Base-by-base conservation (phyloP, 352 stramenopile species). In the Phytophthora podocarpi region DNA sequence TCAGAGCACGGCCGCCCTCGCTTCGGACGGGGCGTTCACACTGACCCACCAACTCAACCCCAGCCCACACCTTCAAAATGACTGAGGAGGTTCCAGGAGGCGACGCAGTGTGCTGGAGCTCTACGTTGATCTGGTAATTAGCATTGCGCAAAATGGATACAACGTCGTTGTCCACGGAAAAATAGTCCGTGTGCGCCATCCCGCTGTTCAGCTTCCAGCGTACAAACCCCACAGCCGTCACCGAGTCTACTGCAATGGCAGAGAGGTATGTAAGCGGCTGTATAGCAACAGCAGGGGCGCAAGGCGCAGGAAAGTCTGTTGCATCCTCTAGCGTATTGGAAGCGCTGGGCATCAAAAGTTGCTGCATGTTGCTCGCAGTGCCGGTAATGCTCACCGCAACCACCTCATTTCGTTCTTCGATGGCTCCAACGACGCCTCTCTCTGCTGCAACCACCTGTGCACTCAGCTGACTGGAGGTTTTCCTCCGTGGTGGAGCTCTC, bases 21-120 rank as follows among this genome's bases (percentile, higher is more conserved):
- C 28, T 54, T 24, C 56, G 47, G 39, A 76, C 39, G 16, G 41
- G 50, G 9, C 27, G 27, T 9, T 63, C 51, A 34, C 70, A 74
- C 32, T 63, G 40, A 16, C 65, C 53, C 5, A 74, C 21, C 8
- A 70, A 18, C 21, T 70, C 60, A 2, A 60, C 41, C 3, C 54
- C 70, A 31, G 59, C 54, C 66, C 62, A 81, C n/a, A 78, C 62
- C 24, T 71, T 78, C 37, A 77, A 81, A 28, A 79, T 60, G 13
- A 67, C 45, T 11, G 45, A 18, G 12, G 37, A 21, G 1, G 21
- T 40, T 27, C 23, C 15, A n/a, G n/a, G n/a, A 9, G 40, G 5
- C 4, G 37, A 16, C 24, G 23, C 30, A n/a, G 32, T 54, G 51
- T 75, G 59, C 23, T 70, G 45, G 7, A 81, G 42, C 37, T 81